Evolutionary conservation across 805 yeast genomes (phyloP), one percentile per base, ranked within the genome.

Genomic region (Wickerhamomyces bovis): DNA sequence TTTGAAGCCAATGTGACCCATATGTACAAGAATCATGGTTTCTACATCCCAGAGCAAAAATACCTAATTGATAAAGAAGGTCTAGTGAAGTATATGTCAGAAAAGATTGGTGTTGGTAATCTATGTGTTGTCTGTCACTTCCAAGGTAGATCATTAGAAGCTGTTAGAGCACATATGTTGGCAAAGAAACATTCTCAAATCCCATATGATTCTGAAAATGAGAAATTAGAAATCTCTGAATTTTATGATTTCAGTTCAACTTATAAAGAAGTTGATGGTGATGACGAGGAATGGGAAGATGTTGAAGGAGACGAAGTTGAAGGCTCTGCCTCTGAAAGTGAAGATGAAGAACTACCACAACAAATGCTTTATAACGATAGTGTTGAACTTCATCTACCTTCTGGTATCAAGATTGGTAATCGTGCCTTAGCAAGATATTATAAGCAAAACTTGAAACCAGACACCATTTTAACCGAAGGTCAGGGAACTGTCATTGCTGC

Each of bases 91-190:
- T 94, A 94, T 59, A 69, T 94, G 54, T 84, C 89, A 18, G 98
- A 94, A 64, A 94, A 94, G 66, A 80, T 94, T 49, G 94, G 96
- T 19, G 76, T 87, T 44, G 99, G 99, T 44, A 89, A 89, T 57
- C 77, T 90, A 51, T 94, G 99, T 65, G 70, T 94, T 46, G 78
- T 76, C 28, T 94, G 99, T 64, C 72, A 77, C 39, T 92, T 78
- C 62, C 96, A 90, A 69, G 97, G 97, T 22, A 77, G 81, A 58
- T 77, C 85, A 26, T 63, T 92, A 25, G 95, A 87, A 55, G 87
- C 96, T 20, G 94, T 85, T 2, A 82, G 96, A 59, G 90, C 89
- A 23, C 99, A 94, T 63, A 89, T 94, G 97, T 51, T 75, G 9
- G 73, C 84, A 21, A 94, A 94, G 69, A 80, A 85, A 53, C 99